These are phyloP conservation scores for Abortiporus biennis DNA, from an alignment of 1,284 basidiomycete species.

Conservation along the genomic window DNA sequence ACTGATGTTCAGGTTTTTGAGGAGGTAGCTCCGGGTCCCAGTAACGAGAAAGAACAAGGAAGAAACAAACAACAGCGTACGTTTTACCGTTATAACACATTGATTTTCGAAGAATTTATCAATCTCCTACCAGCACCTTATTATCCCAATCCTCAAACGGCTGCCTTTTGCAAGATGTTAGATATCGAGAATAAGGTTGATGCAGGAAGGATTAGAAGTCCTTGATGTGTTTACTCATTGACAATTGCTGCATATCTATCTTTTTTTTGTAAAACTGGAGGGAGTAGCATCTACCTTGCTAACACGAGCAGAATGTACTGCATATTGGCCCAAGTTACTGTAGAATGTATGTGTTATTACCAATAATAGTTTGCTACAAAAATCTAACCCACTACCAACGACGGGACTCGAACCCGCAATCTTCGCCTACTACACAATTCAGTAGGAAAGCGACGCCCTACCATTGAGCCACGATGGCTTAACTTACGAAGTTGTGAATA, in stretches of 20 bases:
- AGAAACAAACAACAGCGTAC: slow-evolving; percentile 49
- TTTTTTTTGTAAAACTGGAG: too few species aligned
- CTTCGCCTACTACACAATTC: slow-evolving; percentile 11
- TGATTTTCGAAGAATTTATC: not conserved
- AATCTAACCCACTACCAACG: slow-evolving; percentile 11
- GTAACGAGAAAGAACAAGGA: slow-evolving; percentile 29
- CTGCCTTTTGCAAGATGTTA: slow-evolving; percentile 78
- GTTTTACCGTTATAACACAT: slow-evolving; percentile 6
- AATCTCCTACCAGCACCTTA: slow-evolving; percentile 46
- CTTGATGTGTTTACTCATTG: too few species aligned
- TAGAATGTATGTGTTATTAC: too few species aligned
- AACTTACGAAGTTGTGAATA: too few species aligned
- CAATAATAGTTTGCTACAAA: too few species aligned
- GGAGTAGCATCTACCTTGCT: too few species aligned
- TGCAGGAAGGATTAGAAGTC: too few species aligned
- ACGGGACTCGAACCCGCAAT: slow-evolving; percentile 21
- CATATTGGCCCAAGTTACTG: too few species aligned
- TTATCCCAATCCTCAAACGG: slow-evolving; percentile 91
- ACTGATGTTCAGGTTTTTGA: slow-evolving; percentile 66
- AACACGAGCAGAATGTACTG: too few species aligned
- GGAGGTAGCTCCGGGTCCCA: slow-evolving; percentile 67
- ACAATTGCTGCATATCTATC: too few species aligned
- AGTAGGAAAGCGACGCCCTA: slow-evolving; percentile 8
- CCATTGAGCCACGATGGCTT: slow-evolving; percentile 8
- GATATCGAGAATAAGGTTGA: slow-evolving; percentile 82